Base-by-base conservation (phyloP, 2,329 filamentous ascomycete genomes). In the Fulvia fulva region DNA sequence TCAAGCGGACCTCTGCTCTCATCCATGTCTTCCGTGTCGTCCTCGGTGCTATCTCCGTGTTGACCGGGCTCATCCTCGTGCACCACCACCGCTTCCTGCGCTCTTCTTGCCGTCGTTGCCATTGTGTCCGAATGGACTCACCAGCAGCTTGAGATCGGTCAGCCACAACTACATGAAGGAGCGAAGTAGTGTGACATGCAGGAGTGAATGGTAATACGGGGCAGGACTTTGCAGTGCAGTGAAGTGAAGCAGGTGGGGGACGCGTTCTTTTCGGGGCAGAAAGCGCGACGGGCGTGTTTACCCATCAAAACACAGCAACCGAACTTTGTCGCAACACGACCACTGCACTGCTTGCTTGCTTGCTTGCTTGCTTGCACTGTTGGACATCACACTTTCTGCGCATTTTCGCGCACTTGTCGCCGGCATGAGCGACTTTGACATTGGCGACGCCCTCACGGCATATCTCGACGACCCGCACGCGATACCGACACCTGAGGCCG, bases 381-480 rank as follows among this genome's bases (percentile, higher is more conserved):
- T 25, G 54, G 45, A 22, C 22, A 19, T n/a, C 26, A 30, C 23
- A 44, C 23, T 53, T 50, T 5, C 21, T 23, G 57, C 57, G 57
- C 57, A 46, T 19, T 32, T 16, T 55, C 28, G 60, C 55, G 55
- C 54, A 57, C 47, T 25, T 34, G 51, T 64, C 66, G 65, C 71
- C 86, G 88, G 81, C 70, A 89, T 89, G 79, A 81, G 82, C 67
- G 83, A 87, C 71, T 99, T 99, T 78, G 90, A 97, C 75, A 90
- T 99, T 76, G 96, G 97, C 75, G 89, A 96, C 79, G 91, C 91
- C 65, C 88, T 97, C 75, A 97, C 96, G 81, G 85, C 90, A 74
- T 99, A 97, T 77, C 90, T 97, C 83, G 95, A 91, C 77, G 93
- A 97, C 74, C 93, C 94, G 8, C 81, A 86, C 47, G 84, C 85